Conservation (phyloP, 2,329 filamentous ascomycete genomes). For the Parastagonospora nodorum region DNA sequence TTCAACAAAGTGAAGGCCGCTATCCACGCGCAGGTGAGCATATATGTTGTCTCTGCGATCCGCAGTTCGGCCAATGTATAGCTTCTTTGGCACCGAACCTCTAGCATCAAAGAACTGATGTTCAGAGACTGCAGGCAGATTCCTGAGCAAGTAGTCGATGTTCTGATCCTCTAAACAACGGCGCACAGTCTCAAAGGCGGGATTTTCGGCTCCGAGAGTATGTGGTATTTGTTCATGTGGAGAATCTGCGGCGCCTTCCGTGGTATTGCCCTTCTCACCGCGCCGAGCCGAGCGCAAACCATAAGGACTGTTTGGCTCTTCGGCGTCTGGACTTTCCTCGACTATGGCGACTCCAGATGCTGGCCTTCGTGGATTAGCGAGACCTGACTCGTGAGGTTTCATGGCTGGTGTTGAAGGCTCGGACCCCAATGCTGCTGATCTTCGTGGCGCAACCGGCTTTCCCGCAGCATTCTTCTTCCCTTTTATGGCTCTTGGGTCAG, state of each 20-base stretch:
- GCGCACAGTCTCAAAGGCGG: conserved; percentile 4
- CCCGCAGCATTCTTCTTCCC: background rate
- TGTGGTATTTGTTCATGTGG: background rate
- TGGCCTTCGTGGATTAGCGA: no score
- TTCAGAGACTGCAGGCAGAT: conserved; percentile 2
- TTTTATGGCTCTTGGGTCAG: background rate
- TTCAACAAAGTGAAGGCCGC: conserved; percentile 1
- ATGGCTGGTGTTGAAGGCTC: no score
- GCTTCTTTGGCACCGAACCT: conserved; percentile 5
- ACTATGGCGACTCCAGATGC: background rate
- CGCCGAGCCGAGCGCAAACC: conserved; percentile 1
- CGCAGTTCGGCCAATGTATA: conserved; percentile 6
- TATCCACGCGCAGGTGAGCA: conserved; percentile 6
- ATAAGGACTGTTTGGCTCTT: conserved; percentile 3
- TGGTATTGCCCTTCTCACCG: background rate
- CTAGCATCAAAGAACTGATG: conserved; percentile 5
- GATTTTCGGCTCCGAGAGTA: background rate
- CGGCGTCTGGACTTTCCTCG: conserved; percentile 13
- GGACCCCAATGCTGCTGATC: no score
- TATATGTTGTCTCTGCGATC: conserved; percentile 7
- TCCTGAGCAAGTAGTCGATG: conserved; percentile 7
- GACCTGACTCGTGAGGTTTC: no score
- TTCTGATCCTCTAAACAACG: conserved; percentile 1
- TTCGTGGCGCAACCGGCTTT: background rate
- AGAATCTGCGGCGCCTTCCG: background rate